Evolutionary conservation across 768 basidiomycete genomes (phyloP), one percentile per base, ranked within the genome.

Genomic region (Candolleomyces efflorescens): DNA sequence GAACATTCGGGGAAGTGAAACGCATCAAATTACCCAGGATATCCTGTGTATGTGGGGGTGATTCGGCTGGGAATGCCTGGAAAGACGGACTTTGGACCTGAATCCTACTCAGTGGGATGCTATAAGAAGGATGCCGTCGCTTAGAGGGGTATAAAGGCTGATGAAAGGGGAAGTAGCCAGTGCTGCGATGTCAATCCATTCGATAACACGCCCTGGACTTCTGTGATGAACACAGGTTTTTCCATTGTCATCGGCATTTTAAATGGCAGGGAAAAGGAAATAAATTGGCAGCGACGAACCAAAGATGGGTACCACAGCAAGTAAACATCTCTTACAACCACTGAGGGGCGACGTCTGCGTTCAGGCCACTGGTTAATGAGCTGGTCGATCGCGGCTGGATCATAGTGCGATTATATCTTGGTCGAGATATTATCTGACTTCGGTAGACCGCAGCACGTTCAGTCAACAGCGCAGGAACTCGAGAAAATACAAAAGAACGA

Each of bases 221-320:
- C 32, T 32, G 32, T 32, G 32, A 32, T 32, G 32, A 32, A 32
- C 32, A 32, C 32, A 7, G 27, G 23, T 23, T 50, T n/a, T 32
- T n/a, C 27, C 49, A 50, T 36, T 36, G 49, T 32, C 49, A 26
- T 50, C 24, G 32, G 49, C 49, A 20, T 26, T 53, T 37, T 32
- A 39, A 53, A 36, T 53, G 3, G 32, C 36, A 23, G 11, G 37
- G 18, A 39, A 53, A 37, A 18, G 51, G 51, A 18, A n/a, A 24
- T 15, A 53, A 38, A 32, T 36, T n/a, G 32, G 51, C 37, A 26
- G 49, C 20, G 24, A 17, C 17, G 18, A 53, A 39, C 51, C 37
- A 10, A 53, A 53, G 51, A 53, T 53, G 51, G 51, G 32, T 39
- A 53, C 37, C 37, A 39, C 36, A 32, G 51, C n/a, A 36, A 26